Conservation (phyloP, 1,139 yeast genomes). For the Candida mesenterica region DNA sequence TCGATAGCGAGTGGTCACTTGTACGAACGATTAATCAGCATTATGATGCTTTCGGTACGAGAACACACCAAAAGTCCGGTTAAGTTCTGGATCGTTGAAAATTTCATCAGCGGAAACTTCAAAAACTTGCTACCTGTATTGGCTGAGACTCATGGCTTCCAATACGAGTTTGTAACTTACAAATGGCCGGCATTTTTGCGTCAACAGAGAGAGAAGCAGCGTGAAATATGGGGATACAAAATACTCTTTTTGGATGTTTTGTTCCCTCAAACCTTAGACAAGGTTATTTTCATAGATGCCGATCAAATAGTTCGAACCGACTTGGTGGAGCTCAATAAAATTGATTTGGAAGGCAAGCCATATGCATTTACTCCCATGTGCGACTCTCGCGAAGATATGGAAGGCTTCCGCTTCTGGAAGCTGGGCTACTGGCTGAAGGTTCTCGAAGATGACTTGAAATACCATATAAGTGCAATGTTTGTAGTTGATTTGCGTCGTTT, state of each 20-base stretch:
- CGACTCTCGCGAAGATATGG: slow-evolving; percentile 76
- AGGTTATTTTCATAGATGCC: slow-evolving; percentile 83
- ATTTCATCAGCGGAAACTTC: slow-evolving; percentile 70
- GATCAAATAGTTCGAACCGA: slow-evolving; percentile 79
- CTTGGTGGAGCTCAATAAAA: slow-evolving; percentile 59
- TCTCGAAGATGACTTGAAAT: slow-evolving; percentile 56
- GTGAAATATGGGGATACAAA: slow-evolving; percentile 87
- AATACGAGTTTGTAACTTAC: slow-evolving; percentile 72
- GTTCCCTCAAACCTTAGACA: slow-evolving; percentile 74
- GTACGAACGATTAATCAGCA: slow-evolving; percentile 69
- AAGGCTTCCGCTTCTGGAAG: slow-evolving; percentile 90
- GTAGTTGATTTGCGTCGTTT: slow-evolving; percentile 74
- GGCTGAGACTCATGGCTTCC: slow-evolving; percentile 56
- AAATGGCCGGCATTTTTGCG: slow-evolving; percentile 94
- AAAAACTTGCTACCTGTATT: slow-evolving; percentile 59
- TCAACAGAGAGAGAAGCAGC: slow-evolving; percentile 69
- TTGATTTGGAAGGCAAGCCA: slow-evolving; percentile 74
- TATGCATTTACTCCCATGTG: slow-evolving; percentile 90
- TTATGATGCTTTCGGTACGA: slow-evolving; percentile 79
- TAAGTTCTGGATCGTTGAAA: slow-evolving; percentile 87
- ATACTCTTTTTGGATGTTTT: slow-evolving; percentile 81
- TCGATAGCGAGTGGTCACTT: slow-evolving; percentile 78
- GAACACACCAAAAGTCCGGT: slow-evolving; percentile 59
- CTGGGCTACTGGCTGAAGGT: slow-evolving; percentile 83
- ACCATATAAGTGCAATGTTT: slow-evolving; percentile 84